phyloP scores from a whole-genome alignment of 768 basidiomycete species.

The Neoboletus brunneissimus region DNA sequence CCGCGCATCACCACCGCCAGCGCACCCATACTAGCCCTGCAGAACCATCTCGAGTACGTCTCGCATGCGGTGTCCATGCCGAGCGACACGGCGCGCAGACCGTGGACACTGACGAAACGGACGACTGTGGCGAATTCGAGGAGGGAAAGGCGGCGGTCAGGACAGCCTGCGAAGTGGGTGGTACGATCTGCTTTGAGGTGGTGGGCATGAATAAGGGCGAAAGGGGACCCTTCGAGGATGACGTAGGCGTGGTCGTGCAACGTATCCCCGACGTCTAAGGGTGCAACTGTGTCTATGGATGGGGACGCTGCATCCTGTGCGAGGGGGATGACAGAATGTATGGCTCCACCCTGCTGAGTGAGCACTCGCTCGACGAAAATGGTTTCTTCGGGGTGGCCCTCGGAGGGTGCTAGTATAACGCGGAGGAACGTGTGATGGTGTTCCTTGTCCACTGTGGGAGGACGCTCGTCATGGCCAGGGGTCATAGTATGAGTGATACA shows the following conservation, averaged over 20 bases:
- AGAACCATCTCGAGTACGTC: conserved; percentile 13
- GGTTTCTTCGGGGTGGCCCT: conserved; percentile 1
- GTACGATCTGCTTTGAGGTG: conserved; percentile 2
- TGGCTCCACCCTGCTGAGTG: background rate
- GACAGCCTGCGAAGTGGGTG: background rate
- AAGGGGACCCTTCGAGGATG: conserved; percentile 3
- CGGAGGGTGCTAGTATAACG: conserved; percentile 1
- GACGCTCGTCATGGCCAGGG: background rate
- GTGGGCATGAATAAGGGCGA: conserved; percentile 1
- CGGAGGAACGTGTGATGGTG: conserved; percentile 13
- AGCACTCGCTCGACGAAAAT: conserved; percentile 13
- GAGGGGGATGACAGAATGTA: conserved; percentile 11
- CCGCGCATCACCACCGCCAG: background rate
- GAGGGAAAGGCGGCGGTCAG: conserved; percentile 8
- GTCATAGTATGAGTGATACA: conserved; percentile 9
- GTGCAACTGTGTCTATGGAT: too few species aligned
- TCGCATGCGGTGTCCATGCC: conserved; percentile 10
- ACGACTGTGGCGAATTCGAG: conserved; percentile 10
- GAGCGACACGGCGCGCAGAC: background rate
- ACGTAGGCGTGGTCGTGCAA: too few species aligned
- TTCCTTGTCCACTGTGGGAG: background rate
- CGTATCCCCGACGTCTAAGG: too few species aligned
- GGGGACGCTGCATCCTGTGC: background rate
- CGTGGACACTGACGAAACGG: conserved; percentile 7
- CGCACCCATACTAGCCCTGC: conserved; percentile 1